Evolutionary conservation across 2,329 filamentous ascomycete genomes (phyloP), one percentile per base, ranked within the genome.

Genomic region (Alternaria triticina): DNA sequence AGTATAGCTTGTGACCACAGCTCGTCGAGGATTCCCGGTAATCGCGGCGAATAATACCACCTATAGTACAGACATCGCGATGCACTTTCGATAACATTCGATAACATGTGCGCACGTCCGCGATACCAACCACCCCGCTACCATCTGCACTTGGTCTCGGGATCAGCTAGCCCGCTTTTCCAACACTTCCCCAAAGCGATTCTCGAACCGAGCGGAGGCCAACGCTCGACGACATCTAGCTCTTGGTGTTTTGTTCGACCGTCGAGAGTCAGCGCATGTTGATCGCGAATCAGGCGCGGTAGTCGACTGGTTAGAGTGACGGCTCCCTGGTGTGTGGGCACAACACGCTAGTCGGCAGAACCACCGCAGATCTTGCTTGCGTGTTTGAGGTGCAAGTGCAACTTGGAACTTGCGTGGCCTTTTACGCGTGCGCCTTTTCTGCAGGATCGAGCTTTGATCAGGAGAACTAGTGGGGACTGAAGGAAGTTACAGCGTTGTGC

Each of bases 391-490:
- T 50, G 30, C 40, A 25, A 25, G n/a, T 49, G 40, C 33, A n/a
- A 59, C 20, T 25, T 12, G 50, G 30, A 27, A 46, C 13, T 54
- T 54, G 49, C 60, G 60, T 43, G 55, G 55, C 55, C 49, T 12
- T 36, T 46, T 54, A 40, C 44, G 56, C 55, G 44, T 64, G 61
- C 50, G 43, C 49, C 17, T 55, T 44, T 25, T 49, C 57, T 30
- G 40, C 50, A 36, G 47, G 54, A 44, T 44, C 54, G 22, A 57
- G 47, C 46, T 52, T 52, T 56, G 28, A 57, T 40, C 36, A 40
- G 28, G 49, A 49, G 59, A 61, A 61, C 59, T 45, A 30, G 59
- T 61, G 59, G 59, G 59, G 59, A 61, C 28, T 27, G 15, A 8
- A 13, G 23, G 15, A 9, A 55, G 52, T 45, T 22, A 5, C 52